These are phyloP conservation scores for Elsinoe necatrix DNA, from an alignment of 2,329 filamentous ascomycete genomes.

Conservation along the genomic window DNA sequence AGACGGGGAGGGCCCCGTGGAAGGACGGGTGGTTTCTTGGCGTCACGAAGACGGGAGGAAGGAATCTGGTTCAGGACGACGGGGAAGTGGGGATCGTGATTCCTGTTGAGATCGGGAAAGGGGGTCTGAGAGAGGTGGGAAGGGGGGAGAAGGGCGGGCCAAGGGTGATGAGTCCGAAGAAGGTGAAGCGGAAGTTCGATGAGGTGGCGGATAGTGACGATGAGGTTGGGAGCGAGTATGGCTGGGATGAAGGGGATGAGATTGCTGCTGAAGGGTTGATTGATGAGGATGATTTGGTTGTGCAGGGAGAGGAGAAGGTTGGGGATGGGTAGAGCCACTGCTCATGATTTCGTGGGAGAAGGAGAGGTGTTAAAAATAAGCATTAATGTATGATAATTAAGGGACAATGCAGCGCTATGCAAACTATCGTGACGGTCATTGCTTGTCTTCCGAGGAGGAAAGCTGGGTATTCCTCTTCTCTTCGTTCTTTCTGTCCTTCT, in stretches of 20 bases:
- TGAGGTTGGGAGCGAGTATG: constrained; percentile 58
- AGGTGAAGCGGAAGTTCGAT: constrained; percentile 48
- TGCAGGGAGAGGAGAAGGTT: constrained; percentile 3
- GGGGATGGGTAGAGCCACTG: background rate
- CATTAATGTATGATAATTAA: background rate
- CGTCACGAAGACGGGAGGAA: constrained; percentile 40
- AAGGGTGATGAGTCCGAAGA: background rate
- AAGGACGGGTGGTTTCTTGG: constrained; percentile 27
- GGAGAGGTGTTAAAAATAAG: background rate
- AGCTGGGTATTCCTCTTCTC: background rate
- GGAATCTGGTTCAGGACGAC: constrained; percentile 35
- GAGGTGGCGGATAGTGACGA: constrained; percentile 55
- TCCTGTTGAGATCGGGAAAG: constrained; percentile 39
- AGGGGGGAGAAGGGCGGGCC: background rate
- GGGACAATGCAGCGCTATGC: background rate
- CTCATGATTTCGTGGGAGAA: background rate
- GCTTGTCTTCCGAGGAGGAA: background rate
- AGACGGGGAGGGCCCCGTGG: constrained; percentile 20
- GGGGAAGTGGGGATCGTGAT: constrained; percentile 41
- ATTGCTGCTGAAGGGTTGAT: constrained; percentile 35
- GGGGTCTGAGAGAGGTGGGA: constrained; percentile 30
- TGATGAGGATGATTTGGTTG: constrained; percentile 30
- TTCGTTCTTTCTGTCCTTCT: constrained; percentile 15
- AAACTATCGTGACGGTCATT: background rate
- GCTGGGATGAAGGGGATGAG: constrained; percentile 62